phyloP scores from a whole-genome alignment of 1,139 yeast genomes.

The Yamadazyma triangularis region DNA sequence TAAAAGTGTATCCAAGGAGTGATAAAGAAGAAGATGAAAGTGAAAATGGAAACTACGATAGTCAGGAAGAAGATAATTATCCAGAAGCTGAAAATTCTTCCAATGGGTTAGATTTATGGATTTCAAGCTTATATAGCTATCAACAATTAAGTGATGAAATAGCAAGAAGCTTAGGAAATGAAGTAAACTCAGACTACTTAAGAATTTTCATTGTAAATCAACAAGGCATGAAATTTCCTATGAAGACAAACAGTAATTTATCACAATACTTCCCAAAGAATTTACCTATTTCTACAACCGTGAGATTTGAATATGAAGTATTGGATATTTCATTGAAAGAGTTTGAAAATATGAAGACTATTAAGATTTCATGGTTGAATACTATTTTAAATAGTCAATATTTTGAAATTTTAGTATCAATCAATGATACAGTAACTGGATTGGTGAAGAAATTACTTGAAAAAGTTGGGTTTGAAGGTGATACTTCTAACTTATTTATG shows the following conservation, averaged over 20 bases:
- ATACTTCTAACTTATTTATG: conserved; percentile 45
- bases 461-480: conserved; percentile 49
- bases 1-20: conserved; percentile 42
- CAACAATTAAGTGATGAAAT: conserved; percentile 56
- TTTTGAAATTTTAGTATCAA: conserved; percentile 67
- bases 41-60: conserved; percentile 43
- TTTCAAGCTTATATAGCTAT: conserved; percentile 57
- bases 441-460: conserved; percentile 53
- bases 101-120: conserved; percentile 58
- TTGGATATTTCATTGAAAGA: conserved; percentile 72
- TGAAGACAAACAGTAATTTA: conserved; percentile 37
- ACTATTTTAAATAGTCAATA: conserved; percentile 61
- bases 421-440: conserved; percentile 52
- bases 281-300: conserved; percentile 41
- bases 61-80: conserved; percentile 25
- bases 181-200: conserved; percentile 56
- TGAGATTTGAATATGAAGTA: conserved; percentile 67
- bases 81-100: conserved; percentile 6
- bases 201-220: conserved; percentile 58
- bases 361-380: conserved; percentile 62
- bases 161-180: conserved; percentile 38
- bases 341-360: conserved; percentile 67
- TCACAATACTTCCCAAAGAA: conserved; percentile 47
- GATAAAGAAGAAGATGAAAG: conserved; percentile 2
- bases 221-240: conserved; percentile 51